Conservation (phyloP, 768 basidiomycete species). For the Termitomyces sp. region DNA sequence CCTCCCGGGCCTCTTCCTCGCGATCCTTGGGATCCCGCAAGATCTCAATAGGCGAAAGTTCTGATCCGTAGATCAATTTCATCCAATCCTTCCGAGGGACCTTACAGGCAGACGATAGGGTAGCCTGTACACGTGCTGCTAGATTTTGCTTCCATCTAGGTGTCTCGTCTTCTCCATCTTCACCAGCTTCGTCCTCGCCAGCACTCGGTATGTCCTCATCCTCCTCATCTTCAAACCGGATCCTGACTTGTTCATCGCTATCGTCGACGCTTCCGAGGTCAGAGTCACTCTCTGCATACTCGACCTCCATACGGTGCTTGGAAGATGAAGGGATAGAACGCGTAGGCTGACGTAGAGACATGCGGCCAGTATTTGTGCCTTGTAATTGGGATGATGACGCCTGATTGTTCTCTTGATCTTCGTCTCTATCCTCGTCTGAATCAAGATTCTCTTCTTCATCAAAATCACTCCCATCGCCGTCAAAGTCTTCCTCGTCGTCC, state of each 20-base stretch:
- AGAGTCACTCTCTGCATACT: slow-evolving; percentile 78
- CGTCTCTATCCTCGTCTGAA: slow-evolving; percentile 12
- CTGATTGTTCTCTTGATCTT: neutral
- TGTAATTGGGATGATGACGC: slow-evolving; percentile 8
- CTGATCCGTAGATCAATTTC: slow-evolving; percentile 73
- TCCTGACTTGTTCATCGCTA: slow-evolving; percentile 18
- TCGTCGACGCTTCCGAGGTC: slow-evolving; percentile 47
- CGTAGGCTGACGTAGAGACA: slow-evolving; percentile 36
- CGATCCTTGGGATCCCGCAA: slow-evolving; percentile 37
- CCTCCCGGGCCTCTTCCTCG: slow-evolving; percentile 15
- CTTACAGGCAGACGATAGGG: slow-evolving; percentile 27
- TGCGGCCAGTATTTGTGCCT: slow-evolving; percentile 45
- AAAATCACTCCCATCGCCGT: slow-evolving; percentile 3
- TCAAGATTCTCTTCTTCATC: slow-evolving; percentile 11
- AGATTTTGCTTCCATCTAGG: slow-evolving; percentile 78
- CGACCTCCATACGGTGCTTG: slow-evolving; percentile 37
- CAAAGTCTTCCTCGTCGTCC: slow-evolving; percentile 19
- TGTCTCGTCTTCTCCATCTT: slow-evolving; percentile 30
- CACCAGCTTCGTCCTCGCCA: slow-evolving; percentile 35
- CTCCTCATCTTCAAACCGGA: slow-evolving; percentile 37
- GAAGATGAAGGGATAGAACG: slow-evolving; percentile 33
- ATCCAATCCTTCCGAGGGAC: slow-evolving; percentile 67
- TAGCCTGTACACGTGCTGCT: slow-evolving; percentile 31
- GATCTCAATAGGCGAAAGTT: slow-evolving; percentile 66
- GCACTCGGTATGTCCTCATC: slow-evolving; percentile 43